A percentile compares a stretch with the other conserved stretches of the same genome.
Conservation (phyloP, 1,284 basidiomycete genomes). For the Ceratobasidium sp. region DNA sequence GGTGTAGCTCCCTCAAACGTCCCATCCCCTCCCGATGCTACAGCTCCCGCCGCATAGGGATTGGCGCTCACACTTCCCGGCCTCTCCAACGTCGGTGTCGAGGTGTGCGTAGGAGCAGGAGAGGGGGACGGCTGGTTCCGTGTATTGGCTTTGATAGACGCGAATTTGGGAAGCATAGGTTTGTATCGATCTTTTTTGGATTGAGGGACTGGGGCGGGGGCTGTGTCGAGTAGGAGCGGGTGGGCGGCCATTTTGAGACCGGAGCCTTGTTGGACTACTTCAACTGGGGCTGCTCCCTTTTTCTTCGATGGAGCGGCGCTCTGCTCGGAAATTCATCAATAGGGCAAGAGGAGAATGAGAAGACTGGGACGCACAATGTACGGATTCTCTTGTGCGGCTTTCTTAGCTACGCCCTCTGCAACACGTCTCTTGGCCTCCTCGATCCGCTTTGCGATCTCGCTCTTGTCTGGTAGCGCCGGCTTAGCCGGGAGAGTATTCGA, state of each 20-base stretch:
- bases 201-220: constrained; percentile 65
- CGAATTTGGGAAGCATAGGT: constrained; percentile 97
- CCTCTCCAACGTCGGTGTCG: constrained; percentile 51
- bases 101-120: constrained; percentile 63
- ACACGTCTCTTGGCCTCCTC: constrained; percentile 83
- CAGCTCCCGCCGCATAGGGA: constrained; percentile 72
- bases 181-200: constrained; percentile 91
- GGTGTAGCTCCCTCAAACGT: constrained; percentile 72
- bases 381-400: constrained; percentile 79
- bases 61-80: constrained; percentile 60
- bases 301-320: constrained; percentile 66
- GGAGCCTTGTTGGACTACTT: constrained; percentile 76
- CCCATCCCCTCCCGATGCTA: constrained; percentile 60
- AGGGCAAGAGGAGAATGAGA: constrained; percentile 1
- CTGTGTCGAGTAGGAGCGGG: constrained; percentile 80
- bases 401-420: constrained; percentile 77
- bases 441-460: constrained; percentile 71
- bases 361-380: constrained; percentile 70
- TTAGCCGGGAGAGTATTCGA: constrained; percentile 58
- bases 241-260: constrained; percentile 92
- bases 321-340: constrained; percentile 44
- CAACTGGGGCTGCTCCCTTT: constrained; percentile 57
- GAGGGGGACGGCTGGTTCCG: constrained; percentile 74
- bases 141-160: constrained; percentile 88
- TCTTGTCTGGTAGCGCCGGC: constrained; percentile 52